These are phyloP conservation scores for Cubamyces lactineus DNA, from an alignment of 768 basidiomycete genomes.

Conservation along the genomic window DNA sequence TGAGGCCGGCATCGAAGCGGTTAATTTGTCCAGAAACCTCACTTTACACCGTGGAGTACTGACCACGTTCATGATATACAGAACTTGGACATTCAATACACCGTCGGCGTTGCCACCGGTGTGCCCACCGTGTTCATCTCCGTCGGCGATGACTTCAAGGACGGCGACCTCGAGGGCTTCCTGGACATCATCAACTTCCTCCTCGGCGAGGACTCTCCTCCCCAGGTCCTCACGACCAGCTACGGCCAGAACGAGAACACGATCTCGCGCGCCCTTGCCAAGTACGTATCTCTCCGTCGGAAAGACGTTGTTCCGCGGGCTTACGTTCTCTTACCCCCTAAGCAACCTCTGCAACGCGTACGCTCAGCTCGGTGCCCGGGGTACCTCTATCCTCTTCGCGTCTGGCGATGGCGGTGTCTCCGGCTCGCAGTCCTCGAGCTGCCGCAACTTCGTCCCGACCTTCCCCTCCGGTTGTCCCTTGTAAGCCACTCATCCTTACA, in stretches of 20 bases:
- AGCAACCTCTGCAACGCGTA: constrained; percentile 58
- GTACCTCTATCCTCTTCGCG: constrained; percentile 63
- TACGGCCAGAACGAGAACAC: constrained; percentile 75
- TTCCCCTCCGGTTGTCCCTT: constrained; percentile 59
- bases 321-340: constrained; percentile 37
- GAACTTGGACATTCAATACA: constrained; percentile 36
- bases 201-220: constrained; percentile 44
- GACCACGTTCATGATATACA: background rate
- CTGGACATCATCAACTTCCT: constrained; percentile 61
- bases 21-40: constrained; percentile 29
- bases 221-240: constrained; percentile 67
- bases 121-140: constrained; percentile 57
- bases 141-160: constrained; percentile 37
- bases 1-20: constrained; percentile 63
- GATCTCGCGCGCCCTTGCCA: constrained; percentile 58
- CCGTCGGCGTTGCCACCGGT: constrained; percentile 44
- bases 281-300: constrained; percentile 39
- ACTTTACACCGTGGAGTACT: background rate
- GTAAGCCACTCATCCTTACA: constrained; percentile 27
- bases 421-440: constrained; percentile 47
- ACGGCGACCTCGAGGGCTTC: constrained; percentile 32
- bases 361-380: constrained; percentile 69
- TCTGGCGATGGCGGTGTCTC: constrained; percentile 75
- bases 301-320: constrained; percentile 49
- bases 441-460: constrained; percentile 48